Conservation (phyloP, 2,329 filamentous ascomycete species). For the Colletotrichum tofieldiae region DNA sequence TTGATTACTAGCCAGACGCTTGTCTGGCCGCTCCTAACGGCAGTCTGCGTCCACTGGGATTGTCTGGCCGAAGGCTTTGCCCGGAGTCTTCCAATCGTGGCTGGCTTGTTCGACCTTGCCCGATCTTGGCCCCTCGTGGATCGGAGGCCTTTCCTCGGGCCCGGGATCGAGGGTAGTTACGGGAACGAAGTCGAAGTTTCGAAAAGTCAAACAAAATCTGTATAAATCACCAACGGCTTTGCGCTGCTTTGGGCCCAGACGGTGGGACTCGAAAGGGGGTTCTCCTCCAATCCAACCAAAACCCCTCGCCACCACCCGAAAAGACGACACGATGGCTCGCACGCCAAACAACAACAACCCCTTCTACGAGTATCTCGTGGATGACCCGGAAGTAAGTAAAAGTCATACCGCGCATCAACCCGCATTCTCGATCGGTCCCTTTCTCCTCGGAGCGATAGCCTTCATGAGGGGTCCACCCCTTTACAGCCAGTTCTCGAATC, state of each 20-base stretch:
- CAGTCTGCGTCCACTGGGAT: slow-evolving; percentile 22
- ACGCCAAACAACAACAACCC: slow-evolving; percentile 27
- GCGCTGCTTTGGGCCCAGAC: slow-evolving; percentile 4
- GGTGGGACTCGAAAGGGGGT: slow-evolving; percentile 31
- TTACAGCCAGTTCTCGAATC: slow-evolving; percentile 6
- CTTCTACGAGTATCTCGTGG: slow-evolving; percentile 38
- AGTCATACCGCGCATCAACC: slow-evolving; percentile 4
- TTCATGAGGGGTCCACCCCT: background rate
- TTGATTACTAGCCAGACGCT: slow-evolving; percentile 20
- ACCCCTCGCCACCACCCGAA: slow-evolving; percentile 2
- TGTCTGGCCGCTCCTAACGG: slow-evolving; percentile 11
- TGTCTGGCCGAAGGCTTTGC: slow-evolving; percentile 21
- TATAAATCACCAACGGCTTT: slow-evolving; percentile 39
- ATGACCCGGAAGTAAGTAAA: slow-evolving; percentile 36
- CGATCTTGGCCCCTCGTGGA: slow-evolving; percentile 30
- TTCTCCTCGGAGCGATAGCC: slow-evolving; percentile 6
- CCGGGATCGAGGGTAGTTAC: slow-evolving; percentile 11
- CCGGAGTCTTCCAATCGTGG: slow-evolving; percentile 27
- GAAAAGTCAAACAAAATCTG: slow-evolving; percentile 8
- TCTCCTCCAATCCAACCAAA: slow-evolving; percentile 22
- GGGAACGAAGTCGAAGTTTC: slow-evolving; percentile 24
- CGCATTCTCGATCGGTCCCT: background rate
- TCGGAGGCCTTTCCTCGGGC: slow-evolving; percentile 22
- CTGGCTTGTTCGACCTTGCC: slow-evolving; percentile 25
- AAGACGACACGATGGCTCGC: slow-evolving; percentile 32